These are phyloP conservation scores for Phytophthora crassamura DNA, from an alignment of 352 stramenopile species.

Conservation along the genomic window DNA sequence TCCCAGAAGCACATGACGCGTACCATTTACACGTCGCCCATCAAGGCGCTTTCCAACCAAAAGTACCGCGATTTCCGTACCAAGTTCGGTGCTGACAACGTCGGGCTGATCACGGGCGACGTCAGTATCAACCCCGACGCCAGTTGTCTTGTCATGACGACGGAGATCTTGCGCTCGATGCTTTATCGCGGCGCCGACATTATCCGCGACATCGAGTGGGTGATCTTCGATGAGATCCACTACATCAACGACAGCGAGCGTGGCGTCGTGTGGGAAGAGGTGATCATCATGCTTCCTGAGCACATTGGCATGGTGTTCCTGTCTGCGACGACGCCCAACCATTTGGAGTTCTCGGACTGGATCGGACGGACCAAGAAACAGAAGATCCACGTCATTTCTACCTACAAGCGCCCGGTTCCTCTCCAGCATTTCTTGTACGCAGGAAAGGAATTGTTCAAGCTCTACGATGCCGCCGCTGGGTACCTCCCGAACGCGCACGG, in stretches of 20 bases:
- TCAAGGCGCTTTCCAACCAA: conserved; percentile 99
- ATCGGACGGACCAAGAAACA: conserved; percentile 97
- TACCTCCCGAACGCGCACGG: conserved; percentile 67
- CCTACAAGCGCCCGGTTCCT: conserved; percentile 96
- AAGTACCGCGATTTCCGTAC: conserved; percentile 98
- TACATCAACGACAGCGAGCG: conserved; percentile 99
- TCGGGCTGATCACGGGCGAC: conserved; percentile 98
- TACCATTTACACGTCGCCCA: conserved; percentile 98
- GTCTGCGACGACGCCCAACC: conserved; percentile 98
- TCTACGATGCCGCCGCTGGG: conserved; percentile 60
- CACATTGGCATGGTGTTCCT: conserved; percentile 99
- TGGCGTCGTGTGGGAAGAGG: conserved; percentile 98
- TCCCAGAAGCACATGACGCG: conserved; percentile 91
- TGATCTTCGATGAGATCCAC: conserved; percentile 98
- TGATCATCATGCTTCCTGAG: conserved; percentile 98
- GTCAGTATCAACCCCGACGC: conserved; percentile 96
- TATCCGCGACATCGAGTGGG: conserved; percentile 98
- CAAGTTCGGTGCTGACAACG: conserved; percentile 93
- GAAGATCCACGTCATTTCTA: conserved; percentile 98
- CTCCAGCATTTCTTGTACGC: conserved; percentile 97
- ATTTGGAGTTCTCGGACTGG: conserved; percentile 99
- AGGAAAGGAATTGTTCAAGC: conserved; percentile 93
- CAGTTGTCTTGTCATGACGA: conserved; percentile 98
- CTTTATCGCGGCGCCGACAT: conserved; percentile 96
- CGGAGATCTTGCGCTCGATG: conserved; percentile 97